Evolutionary conservation across 768 basidiomycete species (phyloP).

Genomic region (Asterophora lycoperdoides): DNA sequence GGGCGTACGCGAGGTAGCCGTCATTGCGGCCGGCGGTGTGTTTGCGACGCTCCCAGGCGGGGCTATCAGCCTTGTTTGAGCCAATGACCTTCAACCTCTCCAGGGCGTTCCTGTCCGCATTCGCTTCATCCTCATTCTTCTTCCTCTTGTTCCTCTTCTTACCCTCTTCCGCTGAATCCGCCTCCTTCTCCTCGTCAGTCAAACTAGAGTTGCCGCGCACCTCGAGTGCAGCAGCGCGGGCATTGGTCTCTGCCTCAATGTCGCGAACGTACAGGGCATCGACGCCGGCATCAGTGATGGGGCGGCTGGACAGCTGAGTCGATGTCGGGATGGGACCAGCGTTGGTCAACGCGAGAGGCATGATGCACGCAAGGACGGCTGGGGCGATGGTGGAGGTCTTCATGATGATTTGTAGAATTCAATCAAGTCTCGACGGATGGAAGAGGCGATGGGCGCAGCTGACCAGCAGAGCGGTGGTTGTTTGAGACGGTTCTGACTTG

Average conservation of each 20-base stretch:
- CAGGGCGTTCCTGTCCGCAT: no score
- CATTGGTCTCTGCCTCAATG: conserved; percentile 3
- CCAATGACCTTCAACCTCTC: no score
- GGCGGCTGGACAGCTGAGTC: not conserved
- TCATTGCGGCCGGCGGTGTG: no score
- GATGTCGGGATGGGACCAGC: conserved; percentile 4
- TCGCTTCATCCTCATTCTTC: no score
- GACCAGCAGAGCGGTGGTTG: not conserved
- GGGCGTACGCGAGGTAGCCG: no score
- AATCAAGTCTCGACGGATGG: not conserved
- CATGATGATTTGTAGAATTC: conserved; percentile 2
- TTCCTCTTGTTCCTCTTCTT: no score
- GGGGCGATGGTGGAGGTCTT: conserved; percentile 9
- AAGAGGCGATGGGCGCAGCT: not conserved
- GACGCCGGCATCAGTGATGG: not conserved
- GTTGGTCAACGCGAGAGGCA: not conserved
- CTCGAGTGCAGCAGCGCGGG: conserved; percentile 1
- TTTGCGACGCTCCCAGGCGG: not conserved
- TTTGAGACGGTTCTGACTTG: conserved; percentile 4
- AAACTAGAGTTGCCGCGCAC: no score
- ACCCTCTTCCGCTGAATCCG: no score
- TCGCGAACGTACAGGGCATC: conserved; percentile 7
- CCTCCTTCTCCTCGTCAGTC: no score
- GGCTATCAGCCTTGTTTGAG: no score
- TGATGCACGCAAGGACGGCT: conserved; percentile 9